A percentile compares a stretch with the other conserved stretches of the same genome.
Evolutionary conservation across 2,329 filamentous ascomycete genomes (phyloP).

Genomic region (Colletotrichum sp.): DNA sequence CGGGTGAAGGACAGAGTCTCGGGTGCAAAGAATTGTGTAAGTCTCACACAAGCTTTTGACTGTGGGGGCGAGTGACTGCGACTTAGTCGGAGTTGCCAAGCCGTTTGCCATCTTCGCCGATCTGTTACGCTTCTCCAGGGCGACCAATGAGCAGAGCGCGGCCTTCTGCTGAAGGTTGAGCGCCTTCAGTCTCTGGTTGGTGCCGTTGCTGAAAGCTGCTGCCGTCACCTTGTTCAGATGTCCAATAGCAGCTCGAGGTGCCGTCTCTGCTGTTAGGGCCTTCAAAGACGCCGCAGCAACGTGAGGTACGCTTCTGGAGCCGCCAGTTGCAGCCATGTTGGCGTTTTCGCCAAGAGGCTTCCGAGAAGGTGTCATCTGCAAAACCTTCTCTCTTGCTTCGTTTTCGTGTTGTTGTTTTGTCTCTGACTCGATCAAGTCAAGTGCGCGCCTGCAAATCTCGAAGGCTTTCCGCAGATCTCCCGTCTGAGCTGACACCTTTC

Average conservation of each 20-base stretch:
- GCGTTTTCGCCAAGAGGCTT: conserved; percentile 81
- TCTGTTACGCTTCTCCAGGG: conserved; percentile 79
- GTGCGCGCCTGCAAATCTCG: conserved; percentile 87
- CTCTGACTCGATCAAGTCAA: conserved; percentile 89
- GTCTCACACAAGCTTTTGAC: conserved; percentile 84
- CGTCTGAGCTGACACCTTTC: conserved; percentile 93
- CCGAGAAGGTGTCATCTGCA: conserved; percentile 73
- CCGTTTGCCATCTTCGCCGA: conserved; percentile 48
- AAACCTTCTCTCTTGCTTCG: conserved; percentile 58
- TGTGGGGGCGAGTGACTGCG: conserved; percentile 70
- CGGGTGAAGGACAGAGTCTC: conserved; percentile 87
- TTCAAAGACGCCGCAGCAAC: conserved; percentile 60
- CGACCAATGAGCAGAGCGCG: conserved; percentile 85
- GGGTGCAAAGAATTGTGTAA: conserved; percentile 82
- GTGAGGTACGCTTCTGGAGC: conserved; percentile 47
- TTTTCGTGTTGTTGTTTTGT: conserved; percentile 76
- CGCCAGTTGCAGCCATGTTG: conserved; percentile 64
- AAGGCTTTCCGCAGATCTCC: conserved; percentile 95
- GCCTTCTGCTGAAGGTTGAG: conserved; percentile 98
- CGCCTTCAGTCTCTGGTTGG: conserved; percentile 80
- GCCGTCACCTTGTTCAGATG: conserved; percentile 93
- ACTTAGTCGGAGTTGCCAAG: conserved; percentile 65
- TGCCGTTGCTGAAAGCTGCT: conserved; percentile 88
- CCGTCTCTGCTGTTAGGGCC: conserved; percentile 74
- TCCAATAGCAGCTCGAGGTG: conserved; percentile 85